Evolutionary conservation across 352 stramenopile species (phyloP), one percentile per base, ranked within the genome.

Genomic region (Hyaloperonospora arabidopsidis): DNA sequence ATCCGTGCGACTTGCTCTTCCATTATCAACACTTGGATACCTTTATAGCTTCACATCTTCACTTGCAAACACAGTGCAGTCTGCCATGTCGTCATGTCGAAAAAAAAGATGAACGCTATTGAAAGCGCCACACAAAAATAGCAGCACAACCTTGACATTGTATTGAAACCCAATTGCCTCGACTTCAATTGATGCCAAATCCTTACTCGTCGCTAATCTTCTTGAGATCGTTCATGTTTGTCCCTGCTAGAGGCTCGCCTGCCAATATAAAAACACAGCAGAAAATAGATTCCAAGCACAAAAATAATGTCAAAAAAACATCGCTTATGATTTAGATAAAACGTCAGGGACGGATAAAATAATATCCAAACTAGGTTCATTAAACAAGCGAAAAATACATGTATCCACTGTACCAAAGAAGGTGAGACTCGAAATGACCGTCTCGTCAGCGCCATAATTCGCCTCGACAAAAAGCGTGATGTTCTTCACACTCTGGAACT

Each of bases 191-290:
- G 25, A 32, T 32, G 4, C 25, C 25, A 8, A 10, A 45, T 60
- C 41, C 21, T 65, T 87, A 87, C 61, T 91, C 80, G 35, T 91
- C 76, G 61, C 67, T 80, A 54, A 87, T 45, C 60, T 88, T 92
- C 69, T 92, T 92, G 29, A 92, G 70, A 46, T 89, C 81, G 60
- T 88, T 88, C 77, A 91, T 87, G 71, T 91, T 91, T 32, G 78
- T 91, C 23, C 81, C 81, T 5, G 79, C 79, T 18, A 91, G 76
- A 39, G 45, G 57, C 50, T 90, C 79, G 32, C 79, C 79, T 89
- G 49, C 53, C 19, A 34, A 49, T 18, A 61, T 11, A 61, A 49
- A 44, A 35, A 54, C 46, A 47, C 19, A 39, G 45, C 45, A 58
- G 29, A 18, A 12, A 45, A 38, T 13, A 38, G n/a, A 32, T 32